Conservation (phyloP, 2,329 filamentous ascomycete species). For the Cercospora canescens region DNA sequence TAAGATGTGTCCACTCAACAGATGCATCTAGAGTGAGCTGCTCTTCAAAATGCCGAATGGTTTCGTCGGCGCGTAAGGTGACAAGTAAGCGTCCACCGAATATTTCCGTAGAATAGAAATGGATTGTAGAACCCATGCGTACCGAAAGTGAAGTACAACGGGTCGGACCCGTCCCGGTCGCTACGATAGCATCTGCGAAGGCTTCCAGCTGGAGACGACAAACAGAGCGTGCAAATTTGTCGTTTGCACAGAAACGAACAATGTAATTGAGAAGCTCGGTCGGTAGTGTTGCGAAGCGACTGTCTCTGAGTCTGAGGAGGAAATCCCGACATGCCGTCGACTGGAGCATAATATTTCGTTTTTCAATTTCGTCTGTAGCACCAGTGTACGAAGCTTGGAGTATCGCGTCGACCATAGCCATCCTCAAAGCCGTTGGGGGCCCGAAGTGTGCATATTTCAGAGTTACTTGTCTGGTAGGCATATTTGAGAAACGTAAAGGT, state of each 20-base stretch:
- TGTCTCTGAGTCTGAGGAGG: neutral
- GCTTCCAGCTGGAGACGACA: neutral
- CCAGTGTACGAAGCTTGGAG: neutral
- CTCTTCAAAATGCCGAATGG: neutral
- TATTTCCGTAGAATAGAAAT: neutral
- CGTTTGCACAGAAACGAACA: neutral
- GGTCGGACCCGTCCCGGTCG: neutral
- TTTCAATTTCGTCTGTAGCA: neutral
- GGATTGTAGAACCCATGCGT: neutral
- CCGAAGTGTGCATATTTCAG: neutral
- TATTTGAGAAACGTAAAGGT: neutral
- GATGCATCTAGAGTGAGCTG: neutral
- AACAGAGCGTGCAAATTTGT: neutral
- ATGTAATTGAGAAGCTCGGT: neutral
- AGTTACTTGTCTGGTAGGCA: neutral
- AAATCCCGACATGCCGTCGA: neutral
- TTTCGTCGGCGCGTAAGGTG: neutral
- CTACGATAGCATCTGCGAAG: neutral
- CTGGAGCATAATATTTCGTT: neutral
- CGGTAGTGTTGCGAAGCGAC: neutral
- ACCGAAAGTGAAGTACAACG: neutral
- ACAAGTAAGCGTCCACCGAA: neutral
- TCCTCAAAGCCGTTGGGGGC: neutral
- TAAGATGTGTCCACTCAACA: neutral
- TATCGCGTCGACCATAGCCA: neutral